Conservation (phyloP, 306 rosid genomes). For the Begonia fuchsioides region DNA sequence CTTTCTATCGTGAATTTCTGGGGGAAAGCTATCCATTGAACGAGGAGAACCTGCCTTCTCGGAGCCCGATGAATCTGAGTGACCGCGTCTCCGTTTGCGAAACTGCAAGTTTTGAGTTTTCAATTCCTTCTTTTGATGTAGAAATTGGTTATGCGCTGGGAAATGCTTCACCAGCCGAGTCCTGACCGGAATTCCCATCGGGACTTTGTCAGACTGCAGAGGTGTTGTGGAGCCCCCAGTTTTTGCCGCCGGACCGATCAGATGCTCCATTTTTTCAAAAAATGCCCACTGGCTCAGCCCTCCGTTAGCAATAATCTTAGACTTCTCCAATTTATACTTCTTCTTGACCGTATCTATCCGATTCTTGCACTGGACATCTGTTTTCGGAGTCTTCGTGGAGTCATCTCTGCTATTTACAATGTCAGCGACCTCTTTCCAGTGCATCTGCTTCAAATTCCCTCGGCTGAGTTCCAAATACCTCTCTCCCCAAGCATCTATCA, state of each 20-base stretch:
- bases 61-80: constrained; percentile 21
- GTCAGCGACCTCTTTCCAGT: constrained; percentile 97
- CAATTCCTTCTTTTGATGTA: constrained; percentile 12
- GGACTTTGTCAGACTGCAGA: constrained; percentile 31
- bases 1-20: constrained; percentile 35
- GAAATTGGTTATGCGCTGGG: constrained; percentile 17
- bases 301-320: constrained; percentile 49
- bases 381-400: constrained; percentile 47
- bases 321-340: constrained; percentile 82
- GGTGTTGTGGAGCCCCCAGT: constrained; percentile 19
- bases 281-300: constrained; percentile 74
- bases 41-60: constrained; percentile 43
- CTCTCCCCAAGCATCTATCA: constrained; percentile 98
- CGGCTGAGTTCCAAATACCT: constrained; percentile 85
- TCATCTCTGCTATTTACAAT: constrained; percentile 71
- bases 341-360: constrained; percentile 95
- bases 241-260: constrained; percentile 63
- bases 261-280: constrained; percentile 41
- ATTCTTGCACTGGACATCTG: constrained; percentile 92
- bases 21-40: constrained; percentile 57
- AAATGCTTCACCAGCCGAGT: constrained; percentile 28
- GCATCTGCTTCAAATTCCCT: constrained; percentile 92
- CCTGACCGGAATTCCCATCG: constrained; percentile 61
- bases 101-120: constrained; percentile 35
- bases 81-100: constrained; percentile 21